These are phyloP conservation scores for Truncatella angustata DNA, from an alignment of 2,329 filamentous ascomycete species.

Conservation along the genomic window DNA sequence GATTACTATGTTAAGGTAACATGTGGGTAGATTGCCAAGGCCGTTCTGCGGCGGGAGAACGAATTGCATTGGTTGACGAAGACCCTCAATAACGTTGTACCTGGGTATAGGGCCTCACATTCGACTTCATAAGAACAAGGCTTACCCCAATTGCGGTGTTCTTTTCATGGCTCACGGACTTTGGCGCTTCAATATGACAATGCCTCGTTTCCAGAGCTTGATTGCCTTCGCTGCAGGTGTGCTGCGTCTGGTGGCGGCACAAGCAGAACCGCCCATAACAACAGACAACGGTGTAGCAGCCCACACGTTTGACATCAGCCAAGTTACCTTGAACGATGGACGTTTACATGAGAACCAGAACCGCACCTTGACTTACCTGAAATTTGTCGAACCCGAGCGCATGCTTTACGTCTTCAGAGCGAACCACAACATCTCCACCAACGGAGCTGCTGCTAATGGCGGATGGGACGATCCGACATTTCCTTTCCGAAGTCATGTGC, in stretches of 20 bases:
- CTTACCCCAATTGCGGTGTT: too few relatives aligned
- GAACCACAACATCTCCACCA: constrained; percentile 44
- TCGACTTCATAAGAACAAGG: too few relatives aligned
- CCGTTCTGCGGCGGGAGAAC: too few relatives aligned
- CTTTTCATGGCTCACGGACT: too few relatives aligned
- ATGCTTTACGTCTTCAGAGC: constrained; percentile 47
- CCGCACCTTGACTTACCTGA: constrained; percentile 45
- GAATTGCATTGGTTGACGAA: too few relatives aligned
- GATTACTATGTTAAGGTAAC: not conserved
- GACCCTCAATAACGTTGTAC: too few relatives aligned
- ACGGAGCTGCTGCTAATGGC: constrained; percentile 42
- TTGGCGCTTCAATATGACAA: not conserved
- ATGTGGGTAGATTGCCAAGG: too few relatives aligned
- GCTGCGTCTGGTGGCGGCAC: constrained; percentile 13
- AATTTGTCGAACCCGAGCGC: constrained; percentile 41
- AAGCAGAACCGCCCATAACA: constrained; percentile 23
- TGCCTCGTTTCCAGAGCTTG: not conserved
- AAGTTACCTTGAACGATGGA: constrained; percentile 35
- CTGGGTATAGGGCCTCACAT: too few relatives aligned
- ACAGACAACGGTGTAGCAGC: constrained; percentile 31
- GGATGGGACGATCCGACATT: constrained; percentile 55
- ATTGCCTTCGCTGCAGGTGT: not conserved
- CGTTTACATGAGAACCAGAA: constrained; percentile 44
- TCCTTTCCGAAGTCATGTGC: constrained; percentile 49
- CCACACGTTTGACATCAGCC: constrained; percentile 37